A percentile compares a stretch with the other conserved stretches of the same genome.
phyloP scores from a whole-genome alignment of 139 green algal genomes.

The Micromonas commoda region DNA sequence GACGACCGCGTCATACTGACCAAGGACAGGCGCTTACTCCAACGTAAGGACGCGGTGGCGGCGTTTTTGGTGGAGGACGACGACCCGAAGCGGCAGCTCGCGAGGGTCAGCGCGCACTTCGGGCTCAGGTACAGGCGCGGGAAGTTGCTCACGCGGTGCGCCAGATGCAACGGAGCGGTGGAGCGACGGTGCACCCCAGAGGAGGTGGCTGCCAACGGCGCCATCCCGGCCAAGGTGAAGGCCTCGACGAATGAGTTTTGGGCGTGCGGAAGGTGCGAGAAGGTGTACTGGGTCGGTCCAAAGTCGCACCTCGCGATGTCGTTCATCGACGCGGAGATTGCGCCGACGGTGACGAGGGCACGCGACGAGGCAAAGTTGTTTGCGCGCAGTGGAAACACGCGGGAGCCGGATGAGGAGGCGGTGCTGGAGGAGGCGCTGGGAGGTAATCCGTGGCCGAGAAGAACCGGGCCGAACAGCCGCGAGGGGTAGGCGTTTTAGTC shows the following conservation, averaged over 20 bases:
- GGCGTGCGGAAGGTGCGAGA: neutral
- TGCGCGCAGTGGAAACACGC: neutral
- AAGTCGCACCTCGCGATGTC: neutral
- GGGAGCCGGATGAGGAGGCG: neutral
- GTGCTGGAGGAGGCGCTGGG: neutral
- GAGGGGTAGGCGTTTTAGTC: too few species aligned
- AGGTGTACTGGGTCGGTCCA: slow-evolving; percentile 3
- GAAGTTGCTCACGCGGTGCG: neutral
- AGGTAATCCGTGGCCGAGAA: too few species aligned
- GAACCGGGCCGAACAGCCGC: too few species aligned
- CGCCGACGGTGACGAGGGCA: neutral
- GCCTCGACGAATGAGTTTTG: neutral
- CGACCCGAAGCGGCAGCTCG: neutral
- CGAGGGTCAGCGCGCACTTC: neutral
- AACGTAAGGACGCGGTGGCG: neutral
- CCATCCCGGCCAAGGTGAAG: neutral
- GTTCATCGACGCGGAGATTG: neutral
- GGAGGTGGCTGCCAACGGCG: neutral
- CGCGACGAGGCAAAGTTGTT: neutral
- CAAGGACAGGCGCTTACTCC: neutral
- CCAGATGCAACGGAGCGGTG: neutral
- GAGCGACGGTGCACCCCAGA: neutral
- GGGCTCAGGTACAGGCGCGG: neutral
- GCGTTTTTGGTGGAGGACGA: neutral
- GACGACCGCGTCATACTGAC: slow-evolving; percentile 8